These are phyloP conservation scores for Aquilaria agallochum DNA, from an alignment of 441 rosid genomes.

Conservation along the genomic window DNA sequence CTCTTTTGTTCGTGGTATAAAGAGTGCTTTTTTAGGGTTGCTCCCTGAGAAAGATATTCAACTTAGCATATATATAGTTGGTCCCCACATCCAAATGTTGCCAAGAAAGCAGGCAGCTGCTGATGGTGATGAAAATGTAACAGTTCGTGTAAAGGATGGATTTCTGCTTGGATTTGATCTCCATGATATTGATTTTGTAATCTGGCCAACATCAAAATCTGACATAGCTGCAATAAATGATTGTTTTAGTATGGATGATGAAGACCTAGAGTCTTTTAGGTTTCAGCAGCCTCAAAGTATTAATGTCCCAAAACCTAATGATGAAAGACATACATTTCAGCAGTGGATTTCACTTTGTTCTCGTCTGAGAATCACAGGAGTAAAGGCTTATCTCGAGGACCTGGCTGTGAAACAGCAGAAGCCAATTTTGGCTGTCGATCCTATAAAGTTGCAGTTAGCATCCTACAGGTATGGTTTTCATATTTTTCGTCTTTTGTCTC, in stretches of 20 bases:
- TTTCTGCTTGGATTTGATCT: conserved; percentile 57
- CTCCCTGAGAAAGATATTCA: conserved; percentile 69
- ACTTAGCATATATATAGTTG: conserved; percentile 65
- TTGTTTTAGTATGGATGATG: conserved; percentile 33
- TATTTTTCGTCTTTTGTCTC: conserved; percentile 12
- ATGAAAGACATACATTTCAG: conserved; percentile 59
- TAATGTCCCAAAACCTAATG: conserved; percentile 41
- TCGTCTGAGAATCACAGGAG: conserved; percentile 54
- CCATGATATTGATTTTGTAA: conserved; percentile 58
- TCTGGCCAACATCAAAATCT: conserved; percentile 55
- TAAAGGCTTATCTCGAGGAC: conserved; percentile 52
- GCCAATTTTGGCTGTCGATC: conserved; percentile 52
- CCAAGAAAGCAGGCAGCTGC: conserved; percentile 35
- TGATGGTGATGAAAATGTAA: conserved; percentile 18
- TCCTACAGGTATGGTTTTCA: conserved; percentile 54
- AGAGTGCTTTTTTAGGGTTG: conserved; percentile 38
- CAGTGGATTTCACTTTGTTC: conserved; percentile 44
- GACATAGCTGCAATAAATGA: conserved; percentile 30
- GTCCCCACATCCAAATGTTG: conserved; percentile 59
- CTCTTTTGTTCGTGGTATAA: conserved; percentile 32
- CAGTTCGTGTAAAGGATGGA: conserved; percentile 28
- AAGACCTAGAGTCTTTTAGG: conserved; percentile 39
- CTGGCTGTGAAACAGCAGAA: conserved; percentile 35
- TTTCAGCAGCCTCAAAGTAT: conserved; percentile 44
- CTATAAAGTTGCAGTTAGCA: conserved; percentile 53